Evolutionary conservation across 2,329 filamentous ascomycete genomes (phyloP), one percentile per base, ranked within the genome.

Genomic region (Ophiocordyceps camponoti-rufipedis): DNA sequence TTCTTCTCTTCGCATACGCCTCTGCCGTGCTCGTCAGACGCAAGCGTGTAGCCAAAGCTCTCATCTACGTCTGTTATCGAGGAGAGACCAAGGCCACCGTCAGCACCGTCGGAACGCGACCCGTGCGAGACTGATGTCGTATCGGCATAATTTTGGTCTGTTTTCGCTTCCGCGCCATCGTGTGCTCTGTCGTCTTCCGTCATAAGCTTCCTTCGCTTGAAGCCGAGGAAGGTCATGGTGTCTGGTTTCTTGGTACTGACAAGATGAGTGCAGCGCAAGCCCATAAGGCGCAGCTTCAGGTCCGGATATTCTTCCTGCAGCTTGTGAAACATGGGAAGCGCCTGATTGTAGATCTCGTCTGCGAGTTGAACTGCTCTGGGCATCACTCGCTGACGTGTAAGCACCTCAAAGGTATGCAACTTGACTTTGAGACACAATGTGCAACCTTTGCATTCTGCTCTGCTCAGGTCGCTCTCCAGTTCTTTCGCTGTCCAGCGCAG

Each of bases 351-450:
- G 4, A 98, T 64, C 54, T 98, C 91, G 39, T 89, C 81, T 0
- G 86, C 82, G 6, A 72, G 66, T 43, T 65, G 72, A 1, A 95
- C 71, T 0, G 87, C 78, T 51, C 80, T 82, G 0, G 85, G 81
- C 2, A 80, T 73, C 4, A 83, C 75, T 6, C 76, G 74, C 58
- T 98, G 91, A 31, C 91, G 72, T 0, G 88, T 94, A 44, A 85
- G 73, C 18, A 95, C 84, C 60, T 96, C 88, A 54, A 89, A 98
- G 0, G 87, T 94, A 58, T 95, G 85, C 8, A 96, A 66, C 59
- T 98, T 98, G 51, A 95, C 73, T 61, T 98, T 98, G 33, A 98
- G 66, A 19, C 86, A 85, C 1, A 98, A 65, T 0, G 89, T 96
- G n/a, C 86, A 76, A 1, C 89, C 89, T 60, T 89, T 94, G 62